phyloP scores from a whole-genome alignment of 2,329 filamentous ascomycete species.

The Aureobasidium sp. region DNA sequence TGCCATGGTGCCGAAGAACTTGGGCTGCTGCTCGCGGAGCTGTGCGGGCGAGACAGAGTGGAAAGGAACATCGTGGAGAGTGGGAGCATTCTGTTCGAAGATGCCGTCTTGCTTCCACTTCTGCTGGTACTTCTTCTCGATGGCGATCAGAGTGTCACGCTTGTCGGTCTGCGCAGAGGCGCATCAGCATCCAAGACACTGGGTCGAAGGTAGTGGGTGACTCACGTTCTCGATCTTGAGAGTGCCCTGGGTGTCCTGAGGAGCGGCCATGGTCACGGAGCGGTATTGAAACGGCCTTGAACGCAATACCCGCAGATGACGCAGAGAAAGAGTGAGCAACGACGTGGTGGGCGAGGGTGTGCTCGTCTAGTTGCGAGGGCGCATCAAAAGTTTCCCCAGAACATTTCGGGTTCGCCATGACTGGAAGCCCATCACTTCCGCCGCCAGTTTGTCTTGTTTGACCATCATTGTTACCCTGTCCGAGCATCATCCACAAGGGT shows the following conservation, averaged over 20 bases:
- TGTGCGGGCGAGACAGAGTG: constrained; percentile 66
- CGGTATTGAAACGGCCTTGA: constrained; percentile 22
- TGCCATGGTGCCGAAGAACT: constrained; percentile 80
- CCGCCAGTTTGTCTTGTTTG: constrained; percentile 12
- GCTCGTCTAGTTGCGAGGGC: background rate
- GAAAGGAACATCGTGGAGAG: constrained; percentile 67
- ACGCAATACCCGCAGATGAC: constrained; percentile 27
- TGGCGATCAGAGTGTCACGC: constrained; percentile 69
- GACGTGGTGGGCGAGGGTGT: constrained; percentile 15
- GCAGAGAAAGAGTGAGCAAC: constrained; percentile 17
- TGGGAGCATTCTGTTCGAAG: constrained; percentile 82
- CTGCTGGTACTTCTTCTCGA: constrained; percentile 88
- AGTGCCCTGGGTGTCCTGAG: constrained; percentile 52
- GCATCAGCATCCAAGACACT: background rate
- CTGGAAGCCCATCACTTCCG: background rate
- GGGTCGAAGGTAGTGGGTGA: background rate
- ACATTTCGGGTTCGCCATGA: background rate
- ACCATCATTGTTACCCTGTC: background rate
- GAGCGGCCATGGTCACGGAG: constrained; percentile 41
- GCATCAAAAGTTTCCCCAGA: constrained; percentile 14
- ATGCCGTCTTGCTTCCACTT: constrained; percentile 70
- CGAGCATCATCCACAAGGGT: constrained; percentile 7
- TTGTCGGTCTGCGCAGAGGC: constrained; percentile 63
- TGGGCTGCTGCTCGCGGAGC: constrained; percentile 73
- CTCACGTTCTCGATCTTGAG: constrained; percentile 57